These are phyloP conservation scores for Chaetoceros muelleri DNA, from an alignment of 108 stramenopile genomes.

Conservation along the genomic window DNA sequence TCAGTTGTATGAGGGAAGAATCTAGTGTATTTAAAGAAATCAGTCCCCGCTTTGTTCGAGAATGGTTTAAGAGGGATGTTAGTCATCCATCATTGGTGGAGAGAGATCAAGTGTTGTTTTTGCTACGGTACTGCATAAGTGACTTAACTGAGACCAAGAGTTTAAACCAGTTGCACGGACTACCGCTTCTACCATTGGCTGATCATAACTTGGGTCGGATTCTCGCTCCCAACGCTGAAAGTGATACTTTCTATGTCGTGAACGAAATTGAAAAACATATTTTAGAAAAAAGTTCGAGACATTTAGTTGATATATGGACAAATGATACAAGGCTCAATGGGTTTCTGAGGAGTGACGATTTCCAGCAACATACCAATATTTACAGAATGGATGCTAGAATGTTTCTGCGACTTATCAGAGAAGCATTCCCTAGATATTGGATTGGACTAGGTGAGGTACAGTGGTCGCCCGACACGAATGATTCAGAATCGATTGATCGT, in stretches of 20 bases:
- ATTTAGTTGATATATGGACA: background rate
- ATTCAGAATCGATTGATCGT: background rate
- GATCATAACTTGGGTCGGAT: background rate
- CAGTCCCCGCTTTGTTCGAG: conserved; percentile 5
- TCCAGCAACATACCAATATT: background rate
- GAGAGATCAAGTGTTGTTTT: conserved; percentile 7
- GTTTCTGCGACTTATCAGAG: background rate
- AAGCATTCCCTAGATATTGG: background rate
- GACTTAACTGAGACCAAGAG: background rate
- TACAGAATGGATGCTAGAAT: background rate
- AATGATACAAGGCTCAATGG: background rate
- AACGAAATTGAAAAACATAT: background rate
- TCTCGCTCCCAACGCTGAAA: background rate
- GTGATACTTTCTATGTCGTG: background rate
- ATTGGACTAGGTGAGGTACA: background rate
- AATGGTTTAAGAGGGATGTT: conserved; percentile 3
- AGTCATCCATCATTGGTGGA: background rate
- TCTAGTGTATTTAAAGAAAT: background rate
- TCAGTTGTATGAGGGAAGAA: background rate
- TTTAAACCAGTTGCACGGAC: background rate
- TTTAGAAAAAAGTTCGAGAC: background rate
- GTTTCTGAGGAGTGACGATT: background rate
- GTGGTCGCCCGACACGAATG: background rate
- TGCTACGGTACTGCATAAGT: background rate
- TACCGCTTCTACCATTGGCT: background rate